Conservation (phyloP, 1,284 basidiomycete genomes). For the Apiotrichum sp. region DNA sequence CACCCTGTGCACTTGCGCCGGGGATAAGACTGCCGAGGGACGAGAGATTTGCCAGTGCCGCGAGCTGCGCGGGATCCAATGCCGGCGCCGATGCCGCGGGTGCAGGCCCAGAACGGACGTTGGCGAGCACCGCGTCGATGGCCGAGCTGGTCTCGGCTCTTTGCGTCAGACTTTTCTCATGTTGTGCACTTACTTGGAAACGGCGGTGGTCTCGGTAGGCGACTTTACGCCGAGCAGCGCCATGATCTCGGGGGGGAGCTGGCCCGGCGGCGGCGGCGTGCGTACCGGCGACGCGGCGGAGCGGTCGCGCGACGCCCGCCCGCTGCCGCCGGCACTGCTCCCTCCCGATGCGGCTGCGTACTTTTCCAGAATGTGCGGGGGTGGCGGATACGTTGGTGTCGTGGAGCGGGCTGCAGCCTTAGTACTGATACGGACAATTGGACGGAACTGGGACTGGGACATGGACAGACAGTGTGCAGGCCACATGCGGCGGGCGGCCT, state of each 20-base stretch:
- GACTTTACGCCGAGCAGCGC: slow-evolving; percentile 35
- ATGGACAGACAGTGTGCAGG: not conserved
- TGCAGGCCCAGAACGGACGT: slow-evolving; percentile 6
- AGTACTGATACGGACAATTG: not conserved
- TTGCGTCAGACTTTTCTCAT: not conserved
- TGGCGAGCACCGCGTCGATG: slow-evolving; percentile 17
- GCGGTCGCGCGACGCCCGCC: not conserved
- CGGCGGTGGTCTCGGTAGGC: slow-evolving; percentile 10
- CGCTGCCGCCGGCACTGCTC: not conserved
- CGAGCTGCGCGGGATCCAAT: slow-evolving; percentile 25
- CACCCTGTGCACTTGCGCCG: not conserved
- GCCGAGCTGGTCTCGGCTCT: slow-evolving; percentile 9
- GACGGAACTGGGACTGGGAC: no score
- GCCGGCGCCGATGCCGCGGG: slow-evolving; percentile 6
- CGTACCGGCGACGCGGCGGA: not conserved
- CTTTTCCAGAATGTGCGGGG: slow-evolving; percentile 14
- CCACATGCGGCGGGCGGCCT: no score
- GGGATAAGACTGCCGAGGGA: slow-evolving; percentile 3
- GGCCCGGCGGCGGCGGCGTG: slow-evolving; percentile 2
- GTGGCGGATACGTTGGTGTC: slow-evolving; percentile 15
- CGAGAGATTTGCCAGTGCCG: slow-evolving; percentile 24
- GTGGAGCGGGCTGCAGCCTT: slow-evolving; percentile 18
- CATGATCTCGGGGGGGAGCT: slow-evolving; percentile 38
- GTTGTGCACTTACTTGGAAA: slow-evolving; percentile 6
- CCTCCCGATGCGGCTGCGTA: not conserved